phyloP scores from a whole-genome alignment of 2,329 filamentous ascomycete species.

The Scytalidium lignicola region DNA sequence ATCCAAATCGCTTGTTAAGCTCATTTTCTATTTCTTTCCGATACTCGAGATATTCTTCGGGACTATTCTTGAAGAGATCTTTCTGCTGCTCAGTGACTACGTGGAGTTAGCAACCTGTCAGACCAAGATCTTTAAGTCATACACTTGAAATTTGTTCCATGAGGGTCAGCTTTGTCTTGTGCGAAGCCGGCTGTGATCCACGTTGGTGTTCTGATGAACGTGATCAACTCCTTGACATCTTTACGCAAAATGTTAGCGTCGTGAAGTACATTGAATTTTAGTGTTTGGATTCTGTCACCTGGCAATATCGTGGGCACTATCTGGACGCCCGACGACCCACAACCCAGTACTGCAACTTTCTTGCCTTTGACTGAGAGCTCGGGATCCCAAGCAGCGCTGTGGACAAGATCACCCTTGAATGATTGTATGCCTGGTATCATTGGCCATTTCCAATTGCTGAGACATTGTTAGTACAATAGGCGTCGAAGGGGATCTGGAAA shows the following conservation, averaged over 20 bases:
- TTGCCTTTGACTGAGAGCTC: slow-evolving; percentile 44
- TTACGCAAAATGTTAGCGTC: slow-evolving; percentile 5
- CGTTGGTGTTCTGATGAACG: too few species aligned
- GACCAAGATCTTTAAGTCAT: too few species aligned
- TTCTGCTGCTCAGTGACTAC: background rate
- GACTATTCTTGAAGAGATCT: slow-evolving; percentile 10
- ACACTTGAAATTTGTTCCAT: slow-evolving; percentile 6
- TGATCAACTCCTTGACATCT: background rate
- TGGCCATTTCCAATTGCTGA: slow-evolving; percentile 38
- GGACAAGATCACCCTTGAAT: slow-evolving; percentile 48
- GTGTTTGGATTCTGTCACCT: too few species aligned
- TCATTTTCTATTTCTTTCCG: slow-evolving; percentile 15
- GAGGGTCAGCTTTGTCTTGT: slow-evolving; percentile 19
- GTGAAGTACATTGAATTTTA: too few species aligned
- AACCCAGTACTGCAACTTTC: slow-evolving; percentile 48
- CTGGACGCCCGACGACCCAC: slow-evolving; percentile 50
- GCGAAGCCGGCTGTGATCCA: too few species aligned
- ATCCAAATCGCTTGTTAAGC: slow-evolving; percentile 20
- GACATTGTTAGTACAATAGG: slow-evolving; percentile 11
- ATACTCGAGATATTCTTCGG: slow-evolving; percentile 11
- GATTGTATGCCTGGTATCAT: slow-evolving; percentile 42
- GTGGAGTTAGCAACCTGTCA: too few species aligned
- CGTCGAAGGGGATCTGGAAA: background rate
- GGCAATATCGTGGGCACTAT: slow-evolving; percentile 44
- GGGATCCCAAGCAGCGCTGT: slow-evolving; percentile 52